Percentiles rank a stretch among this genome's conserved stretches.
These are phyloP conservation scores for Trichomonas tenax DNA, from an alignment of 208 protist genomes.

Conservation along the genomic window DNA sequence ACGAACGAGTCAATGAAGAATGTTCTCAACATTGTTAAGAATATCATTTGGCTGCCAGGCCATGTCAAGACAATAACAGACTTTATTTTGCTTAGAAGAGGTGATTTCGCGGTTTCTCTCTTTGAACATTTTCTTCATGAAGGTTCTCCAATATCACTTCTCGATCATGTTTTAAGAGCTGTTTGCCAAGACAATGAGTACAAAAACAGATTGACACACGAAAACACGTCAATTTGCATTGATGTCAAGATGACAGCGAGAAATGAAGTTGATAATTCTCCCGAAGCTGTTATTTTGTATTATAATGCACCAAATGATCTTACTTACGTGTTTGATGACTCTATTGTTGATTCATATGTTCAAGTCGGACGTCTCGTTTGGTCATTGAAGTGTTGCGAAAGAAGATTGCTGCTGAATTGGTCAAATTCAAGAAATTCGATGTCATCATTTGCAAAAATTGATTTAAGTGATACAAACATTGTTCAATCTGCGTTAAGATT, in stretches of 20 bases:
- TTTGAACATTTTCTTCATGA: not conserved
- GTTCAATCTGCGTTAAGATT: not conserved
- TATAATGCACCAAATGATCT: not conserved
- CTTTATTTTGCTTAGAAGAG: not conserved
- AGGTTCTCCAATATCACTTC: not conserved
- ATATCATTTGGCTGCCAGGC: not conserved
- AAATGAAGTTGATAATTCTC: not conserved
- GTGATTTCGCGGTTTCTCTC: not conserved
- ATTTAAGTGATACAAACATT: not conserved
- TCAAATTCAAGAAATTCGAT: not conserved
- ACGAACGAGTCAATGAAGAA: not conserved
- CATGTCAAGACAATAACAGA: not conserved
- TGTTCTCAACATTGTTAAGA: not conserved
- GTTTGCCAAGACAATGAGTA: not conserved
- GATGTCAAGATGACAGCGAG: not conserved
- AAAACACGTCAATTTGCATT: not conserved
- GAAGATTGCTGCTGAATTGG: not conserved
- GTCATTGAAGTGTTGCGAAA: not conserved
- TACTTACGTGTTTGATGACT: not conserved
- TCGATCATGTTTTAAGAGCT: not conserved
- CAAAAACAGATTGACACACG: not conserved
- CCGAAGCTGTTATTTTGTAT: not conserved
- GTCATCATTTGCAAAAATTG: not conserved
- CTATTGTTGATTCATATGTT: not conserved
- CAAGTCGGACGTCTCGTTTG: not conserved